Evolutionary conservation across 2,329 filamentous ascomycete genomes (phyloP).

Genomic region (Aspergillus sp.): DNA sequence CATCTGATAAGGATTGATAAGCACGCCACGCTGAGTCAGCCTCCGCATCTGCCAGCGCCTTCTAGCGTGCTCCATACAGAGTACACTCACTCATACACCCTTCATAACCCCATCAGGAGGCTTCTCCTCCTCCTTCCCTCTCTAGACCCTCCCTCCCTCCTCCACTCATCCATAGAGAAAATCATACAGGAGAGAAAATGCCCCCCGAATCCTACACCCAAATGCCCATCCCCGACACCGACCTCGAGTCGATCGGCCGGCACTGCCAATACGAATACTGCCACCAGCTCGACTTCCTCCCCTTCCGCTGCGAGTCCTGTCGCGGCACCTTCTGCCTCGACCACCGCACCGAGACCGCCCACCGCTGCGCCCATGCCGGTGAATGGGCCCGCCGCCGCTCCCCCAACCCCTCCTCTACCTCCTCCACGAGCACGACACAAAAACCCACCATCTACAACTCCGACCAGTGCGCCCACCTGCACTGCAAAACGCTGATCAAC

Average conservation of each 20-base stretch:
- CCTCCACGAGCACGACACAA: conserved; percentile 30
- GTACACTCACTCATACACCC: not conserved
- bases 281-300: conserved; percentile 92
- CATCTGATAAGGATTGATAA: conserved; percentile 14
- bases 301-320: conserved; percentile 91
- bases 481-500: conserved; percentile 54
- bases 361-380: conserved; percentile 64
- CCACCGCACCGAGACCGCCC: conserved; percentile 81
- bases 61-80: conserved; percentile 9
- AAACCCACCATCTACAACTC: conserved; percentile 59
- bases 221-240: conserved; percentile 56
- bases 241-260: conserved; percentile 80
- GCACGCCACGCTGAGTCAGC: conserved; percentile 15
- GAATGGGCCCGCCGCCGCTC: conserved; percentile 57
- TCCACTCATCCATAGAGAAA: not conserved
- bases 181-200: conserved; percentile 1
- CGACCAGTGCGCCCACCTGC: conserved; percentile 48
- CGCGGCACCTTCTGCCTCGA: conserved; percentile 83
- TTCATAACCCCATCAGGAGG: not conserved
- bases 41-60: conserved; percentile 25
- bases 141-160: not conserved
- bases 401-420: conserved; percentile 23
- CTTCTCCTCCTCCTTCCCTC: not conserved
- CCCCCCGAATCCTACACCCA: conserved; percentile 34
- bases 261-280: conserved; percentile 93